Percentiles rank a stretch among this genome's conserved stretches.
Evolutionary conservation across 768 basidiomycete genomes (phyloP).

Genomic region (Cubamyces sp.): DNA sequence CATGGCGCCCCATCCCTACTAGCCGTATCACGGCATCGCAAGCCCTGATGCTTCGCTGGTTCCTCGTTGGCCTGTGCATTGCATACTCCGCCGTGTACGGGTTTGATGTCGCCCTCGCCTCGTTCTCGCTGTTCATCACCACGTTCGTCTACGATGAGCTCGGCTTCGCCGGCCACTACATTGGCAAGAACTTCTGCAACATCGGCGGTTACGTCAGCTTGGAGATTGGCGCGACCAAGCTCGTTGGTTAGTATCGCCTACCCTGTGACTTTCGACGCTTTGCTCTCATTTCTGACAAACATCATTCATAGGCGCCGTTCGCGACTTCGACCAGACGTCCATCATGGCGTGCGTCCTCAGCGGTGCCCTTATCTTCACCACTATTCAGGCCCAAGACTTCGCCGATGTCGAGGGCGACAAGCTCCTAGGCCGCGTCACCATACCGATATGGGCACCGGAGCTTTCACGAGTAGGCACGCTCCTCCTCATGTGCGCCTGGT

Average conservation of each 20-base stretch:
- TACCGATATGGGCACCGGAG: constrained; percentile 11
- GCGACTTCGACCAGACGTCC: not conserved
- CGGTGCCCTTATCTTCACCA: constrained; percentile 13
- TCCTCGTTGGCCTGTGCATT: constrained; percentile 34
- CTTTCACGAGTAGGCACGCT: not conserved
- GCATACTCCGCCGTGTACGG: constrained; percentile 12
- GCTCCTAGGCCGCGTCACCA: constrained; percentile 1
- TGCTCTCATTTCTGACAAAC: not conserved
- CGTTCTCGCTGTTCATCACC: constrained; percentile 16
- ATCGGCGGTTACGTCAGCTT: constrained; percentile 38
- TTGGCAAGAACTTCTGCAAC: constrained; percentile 39
- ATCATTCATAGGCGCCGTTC: not conserved
- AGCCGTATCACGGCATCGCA: constrained; percentile 34
- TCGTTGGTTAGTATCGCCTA: constrained; percentile 23
- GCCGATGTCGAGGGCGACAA: constrained; percentile 11
- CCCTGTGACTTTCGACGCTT: not conserved
- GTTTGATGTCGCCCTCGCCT: constrained; percentile 20
- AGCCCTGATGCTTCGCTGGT: constrained; percentile 38
- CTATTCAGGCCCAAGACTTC: constrained; percentile 17
- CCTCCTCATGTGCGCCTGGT: constrained; percentile 1
- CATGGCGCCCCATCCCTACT: constrained; percentile 44
- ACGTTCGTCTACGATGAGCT: constrained; percentile 39
- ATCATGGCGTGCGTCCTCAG: constrained; percentile 3
- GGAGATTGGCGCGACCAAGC: constrained; percentile 39
- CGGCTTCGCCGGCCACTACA: constrained; percentile 30